These are phyloP conservation scores for Pezicula radicicola DNA, from an alignment of 2,329 filamentous ascomycete genomes.

Conservation along the genomic window DNA sequence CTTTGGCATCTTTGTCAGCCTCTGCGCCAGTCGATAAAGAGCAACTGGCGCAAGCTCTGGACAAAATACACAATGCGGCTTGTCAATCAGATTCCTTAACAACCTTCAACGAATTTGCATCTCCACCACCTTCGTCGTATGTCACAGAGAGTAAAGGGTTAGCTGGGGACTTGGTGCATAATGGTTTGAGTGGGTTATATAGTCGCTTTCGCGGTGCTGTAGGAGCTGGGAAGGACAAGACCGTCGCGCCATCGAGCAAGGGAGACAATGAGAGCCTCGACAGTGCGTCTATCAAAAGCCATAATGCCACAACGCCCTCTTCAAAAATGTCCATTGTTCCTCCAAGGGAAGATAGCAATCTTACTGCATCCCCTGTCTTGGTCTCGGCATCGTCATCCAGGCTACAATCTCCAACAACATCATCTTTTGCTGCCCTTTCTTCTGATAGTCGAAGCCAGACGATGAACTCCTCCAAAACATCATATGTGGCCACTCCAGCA, in stretches of 20 bases:
- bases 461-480: constrained; percentile 27
- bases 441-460: constrained; percentile 27
- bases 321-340: constrained; percentile 40
- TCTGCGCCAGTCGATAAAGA: constrained; percentile 63
- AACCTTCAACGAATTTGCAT: constrained; percentile 89
- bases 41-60: constrained; percentile 72
- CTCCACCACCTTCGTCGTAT: constrained; percentile 58
- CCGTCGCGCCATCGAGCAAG: constrained; percentile 25
- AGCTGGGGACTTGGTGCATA: constrained; percentile 72
- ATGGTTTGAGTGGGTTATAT: constrained; percentile 86
- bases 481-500: constrained; percentile 15
- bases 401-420: constrained; percentile 26
- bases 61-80: constrained; percentile 86
- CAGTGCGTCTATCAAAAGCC: constrained; percentile 38
- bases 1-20: constrained; percentile 43
- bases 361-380: constrained; percentile 32
- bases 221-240: constrained; percentile 61
- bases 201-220: constrained; percentile 80
- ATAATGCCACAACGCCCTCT: constrained; percentile 35
- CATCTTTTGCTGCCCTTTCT: constrained; percentile 22
- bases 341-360: constrained; percentile 34
- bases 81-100: constrained; percentile 82
- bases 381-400: constrained; percentile 25
- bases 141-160: constrained; percentile 66
- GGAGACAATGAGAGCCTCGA: constrained; percentile 44